Evolutionary conservation across 2,329 filamentous ascomycete species (phyloP), one percentile per base, ranked within the genome.

Genomic region (Atkinsonella hypoxylon): DNA sequence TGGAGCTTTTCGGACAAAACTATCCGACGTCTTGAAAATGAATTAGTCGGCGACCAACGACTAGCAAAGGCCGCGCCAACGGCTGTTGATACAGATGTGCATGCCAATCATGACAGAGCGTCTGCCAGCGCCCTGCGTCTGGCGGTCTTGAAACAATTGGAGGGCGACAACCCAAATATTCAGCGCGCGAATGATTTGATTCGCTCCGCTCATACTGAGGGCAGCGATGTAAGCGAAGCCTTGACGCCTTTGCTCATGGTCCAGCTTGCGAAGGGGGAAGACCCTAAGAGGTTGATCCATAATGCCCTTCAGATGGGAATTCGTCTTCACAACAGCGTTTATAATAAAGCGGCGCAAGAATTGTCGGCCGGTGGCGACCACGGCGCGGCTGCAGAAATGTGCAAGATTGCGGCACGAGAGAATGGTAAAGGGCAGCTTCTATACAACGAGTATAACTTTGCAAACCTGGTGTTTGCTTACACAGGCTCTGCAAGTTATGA

Each of bases 71-170:
- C 76, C 58, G 64, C 41, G 47, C 18, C 42, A 4, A 11, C 26
- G 4, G 7, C 12, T 17, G 4, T 6, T 26, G 20, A 11, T 36
- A 15, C n/a, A 8, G 30, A 8, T 20, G 26, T n/a, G 3, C 9
- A 13, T 34, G 3, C 12, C 7, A 11, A 31, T 38, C 18, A 5
- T 20, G 15, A 4, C 36, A 32, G n/a, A 6, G n/a, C 1, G 4
- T 34, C 47, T 2, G 12, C 17, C 4, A 13, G 44, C 26, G 12
- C 70, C 49, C 64, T 79, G 13, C 68, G 70, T n/a, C 62, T 77
- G 5, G 74, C 71, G 9, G 69, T 79, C 9, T 56, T 68, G 10
- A 72, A 74, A 2, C 64, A 67, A 13, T 57, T 78, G 47, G 61
- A 60, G 15, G 44, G 58, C 15, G 59, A 67, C 38, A 59, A 58